Evolutionary conservation across 1,139 yeast genomes (phyloP), one percentile per base, ranked within the genome.

Genomic region (Protomyces lactucae-debilis): DNA sequence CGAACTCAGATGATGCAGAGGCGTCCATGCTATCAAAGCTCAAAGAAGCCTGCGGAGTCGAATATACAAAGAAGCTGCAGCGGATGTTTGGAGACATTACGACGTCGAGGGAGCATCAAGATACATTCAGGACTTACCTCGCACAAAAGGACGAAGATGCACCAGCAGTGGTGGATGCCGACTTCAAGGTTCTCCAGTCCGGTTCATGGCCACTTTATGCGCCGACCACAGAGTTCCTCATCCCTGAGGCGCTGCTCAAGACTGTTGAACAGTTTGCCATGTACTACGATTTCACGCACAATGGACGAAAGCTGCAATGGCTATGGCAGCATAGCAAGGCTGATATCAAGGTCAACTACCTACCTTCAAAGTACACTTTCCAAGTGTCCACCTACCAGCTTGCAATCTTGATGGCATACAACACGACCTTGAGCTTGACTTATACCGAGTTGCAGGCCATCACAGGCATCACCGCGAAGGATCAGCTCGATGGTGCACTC

Each of bases 1-100:
- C 96, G 54, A 85, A 90, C 39, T 86, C 95, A 35, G 88, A 85
- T 65, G 91, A 86, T 69, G 86, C 91, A 68, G 99, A 95, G 77
- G 95, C 90, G 70, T 79, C 84, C 67, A 86, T 95, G 70, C 89
- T 95, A 67, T 90, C 91, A 72, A 84, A 88, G 72, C 81, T 95
- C 69, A 95, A 92, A 74, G 89, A 88, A 67, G 96, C 88, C 68
- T 92, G 95, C 75, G 92, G 96, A 23, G 82, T 86, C 73, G 99
- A 93, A 72, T 95, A 91, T 75, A 92, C 98, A 1, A 87, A 91
- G 66, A 93, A 91, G 74, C 88, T 95, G 77, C 90, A 96, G 52
- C 88, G 92, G 72, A 95, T 95, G 99, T 92, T 95, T 76, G 89
- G 88, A 73, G 99, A 95, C 76, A 90, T 95, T 81, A 83, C 88